A percentile compares a stretch with the other conserved stretches of the same genome.
phyloP scores from a whole-genome alignment of 352 stramenopile genomes.

The Phytophthora chlamydospora region DNA sequence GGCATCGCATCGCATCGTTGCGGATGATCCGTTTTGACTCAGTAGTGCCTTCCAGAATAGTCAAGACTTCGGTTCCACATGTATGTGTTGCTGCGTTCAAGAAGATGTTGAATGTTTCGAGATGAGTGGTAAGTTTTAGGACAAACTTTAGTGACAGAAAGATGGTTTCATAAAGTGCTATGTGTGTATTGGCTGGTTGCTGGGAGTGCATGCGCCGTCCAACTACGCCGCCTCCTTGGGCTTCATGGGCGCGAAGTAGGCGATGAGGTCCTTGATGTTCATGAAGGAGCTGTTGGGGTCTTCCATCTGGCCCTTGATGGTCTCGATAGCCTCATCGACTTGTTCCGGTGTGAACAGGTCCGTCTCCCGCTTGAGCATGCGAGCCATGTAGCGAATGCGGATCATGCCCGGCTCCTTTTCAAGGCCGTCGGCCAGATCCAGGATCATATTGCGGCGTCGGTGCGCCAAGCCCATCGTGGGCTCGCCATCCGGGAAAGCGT shows the following conservation, averaged over 20 bases:
- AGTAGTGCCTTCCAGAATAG: no score
- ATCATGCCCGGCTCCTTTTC: slow-evolving; percentile 62
- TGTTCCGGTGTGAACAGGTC: slow-evolving; percentile 65
- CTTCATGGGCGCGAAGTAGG: slow-evolving; percentile 47
- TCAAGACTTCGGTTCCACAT: no score
- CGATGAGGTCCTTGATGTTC: slow-evolving; percentile 51
- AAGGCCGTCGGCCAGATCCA: slow-evolving; percentile 58
- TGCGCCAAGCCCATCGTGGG: slow-evolving; percentile 51
- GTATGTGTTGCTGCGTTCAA: no score
- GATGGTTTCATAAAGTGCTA: not conserved
- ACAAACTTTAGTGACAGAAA: no score
- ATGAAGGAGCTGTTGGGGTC: slow-evolving; percentile 52
- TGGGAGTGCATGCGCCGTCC: no score
- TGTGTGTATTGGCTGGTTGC: not conserved
- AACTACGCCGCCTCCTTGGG: slow-evolving; percentile 18
- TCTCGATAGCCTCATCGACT: slow-evolving; percentile 60
- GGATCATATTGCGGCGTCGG: slow-evolving; percentile 60
- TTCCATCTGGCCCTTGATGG: slow-evolving; percentile 41
- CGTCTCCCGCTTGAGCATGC: slow-evolving; percentile 62
- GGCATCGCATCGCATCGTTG: slow-evolving; percentile 4
- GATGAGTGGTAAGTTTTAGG: no score
- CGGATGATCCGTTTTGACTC: no score
- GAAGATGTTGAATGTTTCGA: no score
- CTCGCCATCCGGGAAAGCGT: slow-evolving; percentile 66
- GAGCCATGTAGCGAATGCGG: slow-evolving; percentile 64